Evolutionary conservation across 2,329 filamentous ascomycete genomes (phyloP), one percentile per base, ranked within the genome.

Genomic region (Clarireedia monteithiana): DNA sequence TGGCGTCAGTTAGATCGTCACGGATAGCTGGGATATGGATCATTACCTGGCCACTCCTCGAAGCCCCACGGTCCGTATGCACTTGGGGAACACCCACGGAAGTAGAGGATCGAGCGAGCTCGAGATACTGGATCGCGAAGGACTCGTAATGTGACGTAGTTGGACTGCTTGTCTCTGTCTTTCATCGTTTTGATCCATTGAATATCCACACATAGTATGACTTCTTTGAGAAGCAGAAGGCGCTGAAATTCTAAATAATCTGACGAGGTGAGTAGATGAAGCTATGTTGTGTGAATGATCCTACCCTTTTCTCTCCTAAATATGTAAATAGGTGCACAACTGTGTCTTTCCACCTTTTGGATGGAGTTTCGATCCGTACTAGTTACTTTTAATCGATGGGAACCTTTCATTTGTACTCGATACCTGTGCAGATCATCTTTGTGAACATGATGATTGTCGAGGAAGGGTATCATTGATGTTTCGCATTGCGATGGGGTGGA

Each of bases 391-490:
- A 63, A 44, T 12, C 45, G 44, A 47, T 64, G 61, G 9, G 58
- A 54, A 10, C 62, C 63, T 50, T 59, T 47, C 27, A 63, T 63
- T 50, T 62, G 58, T 3, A 62, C 47, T 6, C 63, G 59, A 20
- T 58, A 56, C 45, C 55, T 59, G 24, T 61, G 60, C 1, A 34
- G 39, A 10, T 59, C 58, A 17, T 60, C 59, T 27, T 52, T 56
- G 24, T 55, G 48, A 14, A 60, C 48, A 38, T 63, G 63, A 9
- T 39, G 36, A 30, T 63, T 61, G 34, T 64, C 61, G 5, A 63
- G 56, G 48, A 60, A 63, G 20, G 63, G 63, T 39, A 59, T 63
- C 63, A 64, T 63, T 10, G 60, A 60, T 5, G 56, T 62, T 42
- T 62, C 59, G 3, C 50, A 57, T 2, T 42, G 10, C 4, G 54